A percentile compares a stretch with the other conserved stretches of the same genome.
phyloP scores from a whole-genome alignment of 495 filamentous ascomycete species.

The Penicillium taxi region DNA sequence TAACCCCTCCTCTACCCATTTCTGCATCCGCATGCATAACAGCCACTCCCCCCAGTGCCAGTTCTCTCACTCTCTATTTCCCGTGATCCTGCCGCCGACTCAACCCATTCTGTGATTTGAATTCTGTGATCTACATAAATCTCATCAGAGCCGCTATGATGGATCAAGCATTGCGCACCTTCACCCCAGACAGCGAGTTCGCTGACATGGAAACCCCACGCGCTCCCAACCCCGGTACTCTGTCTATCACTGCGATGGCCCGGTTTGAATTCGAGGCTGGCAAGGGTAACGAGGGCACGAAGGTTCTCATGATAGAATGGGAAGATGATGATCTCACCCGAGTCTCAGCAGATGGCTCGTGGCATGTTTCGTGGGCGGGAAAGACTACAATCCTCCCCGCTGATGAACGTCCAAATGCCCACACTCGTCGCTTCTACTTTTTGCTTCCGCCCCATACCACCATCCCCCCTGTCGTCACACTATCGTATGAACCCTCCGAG shows the following conservation, averaged over 20 bases:
- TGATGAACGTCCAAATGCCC: conserved; percentile 47
- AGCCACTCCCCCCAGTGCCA: too few species aligned
- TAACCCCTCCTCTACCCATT: too few species aligned
- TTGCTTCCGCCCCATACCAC: conserved; percentile 57
- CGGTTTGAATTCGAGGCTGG: conserved; percentile 79
- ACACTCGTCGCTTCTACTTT: conserved; percentile 62
- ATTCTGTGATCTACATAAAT: too few species aligned
- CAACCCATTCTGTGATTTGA: too few species aligned
- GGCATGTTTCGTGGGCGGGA: conserved; percentile 71
- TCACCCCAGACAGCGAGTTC: conserved; percentile 33
- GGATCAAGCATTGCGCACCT: conserved; percentile 19
- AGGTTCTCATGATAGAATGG: conserved; percentile 83
- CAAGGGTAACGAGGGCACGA: conserved; percentile 70
- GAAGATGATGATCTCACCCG: conserved; percentile 46
- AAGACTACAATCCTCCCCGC: conserved; percentile 60
- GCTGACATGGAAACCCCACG: conserved; percentile 28
- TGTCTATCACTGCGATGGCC: conserved; percentile 52
- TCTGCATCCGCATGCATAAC: too few species aligned
- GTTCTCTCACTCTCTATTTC: too few species aligned
- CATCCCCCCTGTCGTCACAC: conserved; percentile 60
- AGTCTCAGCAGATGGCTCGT: conserved; percentile 34
- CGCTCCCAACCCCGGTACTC: conserved; percentile 8
- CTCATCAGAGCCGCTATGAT: conserved; percentile 5
- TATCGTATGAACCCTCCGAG: conserved; percentile 42
- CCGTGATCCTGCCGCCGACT: too few species aligned